Evolutionary conservation across 352 stramenopile genomes (phyloP).

Genomic region (Globisporangium apiculatum): DNA sequence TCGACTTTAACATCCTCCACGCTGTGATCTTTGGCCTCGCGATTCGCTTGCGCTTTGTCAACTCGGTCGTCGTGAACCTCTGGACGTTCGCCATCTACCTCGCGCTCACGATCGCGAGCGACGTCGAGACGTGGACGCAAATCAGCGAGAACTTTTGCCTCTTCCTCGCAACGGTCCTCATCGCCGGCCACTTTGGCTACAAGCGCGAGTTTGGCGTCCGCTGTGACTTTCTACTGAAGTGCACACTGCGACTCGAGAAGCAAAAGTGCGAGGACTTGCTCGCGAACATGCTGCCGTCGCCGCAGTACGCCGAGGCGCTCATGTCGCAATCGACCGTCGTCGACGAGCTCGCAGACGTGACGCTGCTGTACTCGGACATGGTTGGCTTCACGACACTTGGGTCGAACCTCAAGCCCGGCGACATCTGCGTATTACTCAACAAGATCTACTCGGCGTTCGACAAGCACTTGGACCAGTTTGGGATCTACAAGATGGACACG

Average conservation of each 20-base stretch:
- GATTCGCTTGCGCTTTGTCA: constrained; percentile 52
- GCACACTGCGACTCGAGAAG: constrained; percentile 66
- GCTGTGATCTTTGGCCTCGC: constrained; percentile 48
- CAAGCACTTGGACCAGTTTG: constrained; percentile 66
- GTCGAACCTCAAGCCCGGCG: constrained; percentile 41
- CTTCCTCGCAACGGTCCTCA: constrained; percentile 19
- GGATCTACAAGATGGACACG: constrained; percentile 86
- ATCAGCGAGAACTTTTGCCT: constrained; percentile 35
- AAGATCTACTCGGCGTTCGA: constrained; percentile 80
- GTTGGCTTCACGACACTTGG: constrained; percentile 76
- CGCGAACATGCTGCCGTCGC: constrained; percentile 80
- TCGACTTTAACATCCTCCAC: constrained; percentile 48
- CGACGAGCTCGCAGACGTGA: constrained; percentile 77
- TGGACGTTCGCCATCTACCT: constrained; percentile 34
- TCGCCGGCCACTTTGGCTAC: constrained; percentile 49
- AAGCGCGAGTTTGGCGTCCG: constrained; percentile 55
- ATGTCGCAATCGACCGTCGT: constrained; percentile 72
- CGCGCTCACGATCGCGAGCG: constrained; percentile 11
- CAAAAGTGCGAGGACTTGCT: constrained; percentile 80
- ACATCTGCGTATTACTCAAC: constrained; percentile 78
- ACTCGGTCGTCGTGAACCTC: constrained; percentile 34
- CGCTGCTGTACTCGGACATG: constrained; percentile 83
- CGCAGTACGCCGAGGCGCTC: constrained; percentile 61
- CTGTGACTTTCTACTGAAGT: constrained; percentile 74
- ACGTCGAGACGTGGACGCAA: constrained; percentile 25